Base-by-base conservation (phyloP, 306 rosid species). In the Fragaria vesca region DNA sequence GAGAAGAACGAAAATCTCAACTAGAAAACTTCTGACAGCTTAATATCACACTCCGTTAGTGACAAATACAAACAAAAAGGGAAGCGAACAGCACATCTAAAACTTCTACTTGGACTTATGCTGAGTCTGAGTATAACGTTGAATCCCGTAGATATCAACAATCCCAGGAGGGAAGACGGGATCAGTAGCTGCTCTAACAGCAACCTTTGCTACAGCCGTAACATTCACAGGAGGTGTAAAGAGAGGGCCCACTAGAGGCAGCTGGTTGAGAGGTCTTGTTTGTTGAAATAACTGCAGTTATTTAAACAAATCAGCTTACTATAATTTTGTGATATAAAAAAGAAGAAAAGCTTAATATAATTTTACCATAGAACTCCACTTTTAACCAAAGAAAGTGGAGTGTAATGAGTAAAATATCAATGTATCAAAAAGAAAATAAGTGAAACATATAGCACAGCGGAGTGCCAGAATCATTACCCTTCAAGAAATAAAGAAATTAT, bases 101-200 rank as follows among this genome's bases (percentile, higher is more conserved):
- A 10, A 58, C 3, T 18, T 76, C 81, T 86, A 87, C 72, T 81
- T 84, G 24, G 85, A 82, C 81, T 91, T 95, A 8, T 78, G 83
- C 34, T 32, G 34, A 32, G 34, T 32, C 68, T 89, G 91, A 84
- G 85, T 87, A 69, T 95, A 91, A 17, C 97, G 93, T 79, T 88
- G 97, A 45, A 95, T 91, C 63, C 97, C 97, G 8, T 87, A 73
- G 58, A 91, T 82, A 66, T 95, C 98, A 26, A 95, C 43, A 80
- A 95, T 84, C 75, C 97, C 97, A 0, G 98, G 98, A 34, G 98
- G 98, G 72, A 95, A 95, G 76, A 95, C 97, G 0, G 97, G 95
- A 50, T 95, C 98, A 6, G 95, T 87, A 15, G 98, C 98, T 70
- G 95, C 98, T 87, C 97, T 91, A 72, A 95, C 93, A 63, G 98